Base-by-base conservation (phyloP, 192 early-diverging fungal genomes). In the Gaertneriomyces sp. region DNA sequence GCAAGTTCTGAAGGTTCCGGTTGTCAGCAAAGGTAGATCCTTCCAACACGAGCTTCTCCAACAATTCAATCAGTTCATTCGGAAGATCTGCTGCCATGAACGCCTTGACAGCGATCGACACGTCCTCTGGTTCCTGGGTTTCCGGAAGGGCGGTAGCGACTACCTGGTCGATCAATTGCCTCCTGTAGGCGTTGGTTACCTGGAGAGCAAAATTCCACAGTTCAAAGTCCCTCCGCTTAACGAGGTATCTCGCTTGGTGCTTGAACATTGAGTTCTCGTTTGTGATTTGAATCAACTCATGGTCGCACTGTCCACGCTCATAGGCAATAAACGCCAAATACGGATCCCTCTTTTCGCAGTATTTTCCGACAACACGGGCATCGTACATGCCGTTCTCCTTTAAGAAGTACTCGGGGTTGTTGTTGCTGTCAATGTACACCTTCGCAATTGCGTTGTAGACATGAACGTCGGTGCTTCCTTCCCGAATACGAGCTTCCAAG, bases 371-470 rank as follows among this genome's bases (percentile, higher is more conserved):
- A n/a, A 91, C 80, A 33, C 86, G 81, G 20, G 94, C 87, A 69
- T 98, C 87, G 73, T 98, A 98, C 46, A 86, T 14, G 54, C 83
- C 77, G 68, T 94, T 94, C 60, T 89, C 88, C 70, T 84, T 89
- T 63, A 99, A 79, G 86, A 99, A 99, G 54, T 85, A 82, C 72
- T 99, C 97, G 9, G 97, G 91, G 59, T 98, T 96, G 72, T 93
- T 96, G 87, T 98, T 99, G 76, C 91, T 98, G 75, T 99, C 97
- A 68, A 99, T 97, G 74, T 96, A 97, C 61, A 99, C 98, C 83
- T 98, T 99, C 64, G 93, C 97, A 47, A 99, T 76, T 9, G 97
- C 94, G 69, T 99, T 99, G 81, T 92, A 96, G 9, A 99, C 84
- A n/a, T 88, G 89, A 5, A 88, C 74, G 70, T 99, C 97, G 64